Conservation (phyloP, 2,329 filamentous ascomycete species). For the Ophiostoma tasmaniense region DNA sequence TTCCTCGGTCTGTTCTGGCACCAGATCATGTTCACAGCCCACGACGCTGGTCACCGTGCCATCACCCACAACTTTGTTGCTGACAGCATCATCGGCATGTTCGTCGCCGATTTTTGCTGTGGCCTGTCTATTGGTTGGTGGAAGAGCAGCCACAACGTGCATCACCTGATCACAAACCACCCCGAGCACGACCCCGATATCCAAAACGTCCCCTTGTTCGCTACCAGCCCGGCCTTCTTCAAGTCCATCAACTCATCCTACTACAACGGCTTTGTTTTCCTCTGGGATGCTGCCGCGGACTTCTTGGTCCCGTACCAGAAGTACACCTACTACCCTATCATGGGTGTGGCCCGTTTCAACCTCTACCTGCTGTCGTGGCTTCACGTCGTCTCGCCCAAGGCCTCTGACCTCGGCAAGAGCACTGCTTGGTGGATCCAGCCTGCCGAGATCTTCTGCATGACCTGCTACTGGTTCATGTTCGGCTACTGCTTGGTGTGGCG, state of each 20-base stretch:
- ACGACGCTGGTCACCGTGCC: slow-evolving; percentile 56
- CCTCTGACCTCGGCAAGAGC: slow-evolving; percentile 45
- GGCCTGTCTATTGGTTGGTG: slow-evolving; percentile 61
- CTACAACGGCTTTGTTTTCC: slow-evolving; percentile 52
- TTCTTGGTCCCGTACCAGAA: slow-evolving; percentile 52
- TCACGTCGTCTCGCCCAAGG: slow-evolving; percentile 50
- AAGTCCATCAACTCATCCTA: slow-evolving; percentile 54
- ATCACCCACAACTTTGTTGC: slow-evolving; percentile 51
- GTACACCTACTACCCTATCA: slow-evolving; percentile 61
- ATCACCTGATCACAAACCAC: slow-evolving; percentile 58
- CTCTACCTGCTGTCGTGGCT: slow-evolving; percentile 60
- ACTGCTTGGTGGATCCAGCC: slow-evolving; percentile 61
- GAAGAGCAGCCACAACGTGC: slow-evolving; percentile 62
- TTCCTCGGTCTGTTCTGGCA: slow-evolving; percentile 59
- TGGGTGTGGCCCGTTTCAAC: slow-evolving; percentile 63
- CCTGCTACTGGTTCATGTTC: slow-evolving; percentile 59
- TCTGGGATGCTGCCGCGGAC: slow-evolving; percentile 53
- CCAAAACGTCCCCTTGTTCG: slow-evolving; percentile 62
- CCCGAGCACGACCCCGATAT: slow-evolving; percentile 53
- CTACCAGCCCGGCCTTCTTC: slow-evolving; percentile 58
- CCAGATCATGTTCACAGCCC: slow-evolving; percentile 60
- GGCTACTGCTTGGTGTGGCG: slow-evolving; percentile 57
- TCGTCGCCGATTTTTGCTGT: slow-evolving; percentile 57
- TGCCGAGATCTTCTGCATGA: slow-evolving; percentile 54
- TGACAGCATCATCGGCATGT: slow-evolving; percentile 53